Evolutionary conservation across 805 yeast species (phyloP), one percentile per base, ranked within the genome.

Genomic region (Wickerhamiella spandovensis): DNA sequence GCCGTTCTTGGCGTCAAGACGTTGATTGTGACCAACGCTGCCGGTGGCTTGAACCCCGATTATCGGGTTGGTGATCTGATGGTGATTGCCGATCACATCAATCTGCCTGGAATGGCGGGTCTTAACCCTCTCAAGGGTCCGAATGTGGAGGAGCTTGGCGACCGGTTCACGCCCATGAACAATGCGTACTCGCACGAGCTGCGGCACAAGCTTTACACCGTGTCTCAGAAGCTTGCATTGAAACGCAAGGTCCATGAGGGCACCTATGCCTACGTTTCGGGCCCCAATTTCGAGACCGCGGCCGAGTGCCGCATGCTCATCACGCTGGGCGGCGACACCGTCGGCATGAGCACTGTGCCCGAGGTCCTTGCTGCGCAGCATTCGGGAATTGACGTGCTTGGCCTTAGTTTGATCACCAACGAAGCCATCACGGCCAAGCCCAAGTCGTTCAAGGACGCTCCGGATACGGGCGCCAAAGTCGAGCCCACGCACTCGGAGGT

Each of bases 291-390:
- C 66, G 98, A 90, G 69, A 77, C 85, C 2, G 74, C 96, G 59
- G 95, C 97, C 0, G 98, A 90, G 68, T 83, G 82, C n/a, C 73
- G 95, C 51, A 72, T 81, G 72, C 70, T 90, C 45, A 66, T 79
- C 53, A 57, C 68, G 5, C 56, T 83, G 25, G 97, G 97, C 9
- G 96, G 86, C 48, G 97, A 90, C 65, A 84, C 92, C 0, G 97
- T 89, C 1, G 97, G 97, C 3, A 90, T 90, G 98, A 84, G 95
- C 51, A 92, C 97, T 0, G 97, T 90, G 32, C 97, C 98, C 0
- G 98, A 90, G 66, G 95, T 87, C 1, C 78, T 87, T 53, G 82
- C 87, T 18, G 97, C 96, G 1, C 79, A 95, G 64, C 97, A 92
- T 64, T 75, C 81, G 52, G 95, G 89, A 1, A 66, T 92, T 69